Evolutionary conservation across 2,329 filamentous ascomycete genomes (phyloP).

Genomic region (Aspergillus awamori): DNA sequence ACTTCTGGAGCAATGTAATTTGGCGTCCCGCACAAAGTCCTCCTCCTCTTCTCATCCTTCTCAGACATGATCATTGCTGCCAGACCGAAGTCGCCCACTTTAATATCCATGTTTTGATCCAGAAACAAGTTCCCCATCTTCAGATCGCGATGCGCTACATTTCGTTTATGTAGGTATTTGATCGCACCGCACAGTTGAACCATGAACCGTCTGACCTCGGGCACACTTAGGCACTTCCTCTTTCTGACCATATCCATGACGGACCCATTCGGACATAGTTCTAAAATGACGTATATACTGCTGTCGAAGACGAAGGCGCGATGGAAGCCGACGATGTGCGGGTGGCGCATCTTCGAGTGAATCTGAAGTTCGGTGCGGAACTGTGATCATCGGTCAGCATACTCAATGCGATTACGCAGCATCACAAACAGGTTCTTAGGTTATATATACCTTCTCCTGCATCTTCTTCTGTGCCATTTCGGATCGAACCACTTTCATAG

Average conservation of each 20-base stretch:
- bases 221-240: conserved; percentile 84
- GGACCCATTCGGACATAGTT: conserved; percentile 92
- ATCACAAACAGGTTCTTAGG: neutral
- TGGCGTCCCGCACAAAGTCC: conserved; percentile 92
- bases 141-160: conserved; percentile 93
- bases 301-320: conserved; percentile 87
- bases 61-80: conserved; percentile 89
- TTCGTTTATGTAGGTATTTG: conserved; percentile 95
- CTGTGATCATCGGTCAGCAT: conserved; percentile 41
- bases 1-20: conserved; percentile 99
- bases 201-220: conserved; percentile 90
- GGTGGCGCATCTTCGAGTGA: conserved; percentile 95
- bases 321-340: conserved; percentile 93
- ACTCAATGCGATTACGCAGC: neutral
- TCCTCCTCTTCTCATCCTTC: conserved; percentile 82
- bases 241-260: conserved; percentile 98
- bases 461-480: conserved; percentile 55
- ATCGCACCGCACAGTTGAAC: conserved; percentile 95
- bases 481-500: conserved; percentile 55
- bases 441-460: conserved; percentile 51
- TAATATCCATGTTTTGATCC: conserved; percentile 93
- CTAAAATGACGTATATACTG: conserved; percentile 90
- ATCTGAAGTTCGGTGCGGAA: conserved; percentile 88
- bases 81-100: conserved; percentile 95
- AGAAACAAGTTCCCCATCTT: conserved; percentile 99